A percentile compares a stretch with the other conserved stretches of the same genome.
Evolutionary conservation across 2,329 filamentous ascomycete genomes (phyloP).

Genomic region (Colletotrichum acutatum): DNA sequence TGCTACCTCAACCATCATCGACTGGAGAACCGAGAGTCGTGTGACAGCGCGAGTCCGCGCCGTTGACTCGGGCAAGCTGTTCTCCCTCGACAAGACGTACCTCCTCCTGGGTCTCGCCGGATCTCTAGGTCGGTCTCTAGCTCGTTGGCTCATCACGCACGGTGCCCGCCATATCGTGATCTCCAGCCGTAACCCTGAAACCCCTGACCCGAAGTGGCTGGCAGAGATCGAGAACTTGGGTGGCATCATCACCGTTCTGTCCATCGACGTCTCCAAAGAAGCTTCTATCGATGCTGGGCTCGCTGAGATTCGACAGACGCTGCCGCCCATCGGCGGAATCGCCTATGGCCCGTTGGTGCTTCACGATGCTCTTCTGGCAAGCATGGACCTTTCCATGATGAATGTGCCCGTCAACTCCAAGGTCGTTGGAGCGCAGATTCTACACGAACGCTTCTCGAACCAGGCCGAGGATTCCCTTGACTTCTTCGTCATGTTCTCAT

Average conservation of each 20-base stretch:
- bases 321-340: slow-evolving; percentile 53
- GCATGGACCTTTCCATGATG: slow-evolving; percentile 42
- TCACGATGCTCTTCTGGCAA: slow-evolving; percentile 45
- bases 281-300: slow-evolving; percentile 35
- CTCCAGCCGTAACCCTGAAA: slow-evolving; percentile 47
- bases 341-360: slow-evolving; percentile 58
- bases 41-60: slow-evolving; percentile 5
- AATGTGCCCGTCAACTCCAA: slow-evolving; percentile 45
- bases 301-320: slow-evolving; percentile 26
- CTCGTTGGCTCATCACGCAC: slow-evolving; percentile 46
- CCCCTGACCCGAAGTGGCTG: slow-evolving; percentile 12
- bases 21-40: neutral
- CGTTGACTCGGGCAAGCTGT: slow-evolving; percentile 18
- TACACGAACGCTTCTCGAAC: slow-evolving; percentile 44
- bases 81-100: slow-evolving; percentile 43
- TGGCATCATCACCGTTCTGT: slow-evolving; percentile 1
- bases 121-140: slow-evolving; percentile 47
- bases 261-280: slow-evolving; percentile 9
- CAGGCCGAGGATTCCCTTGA: slow-evolving; percentile 40
- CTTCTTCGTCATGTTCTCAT: slow-evolving; percentile 51
- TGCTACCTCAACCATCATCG: neutral
- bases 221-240: slow-evolving; percentile 16
- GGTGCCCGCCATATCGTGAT: slow-evolving; percentile 49
- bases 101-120: slow-evolving; percentile 44
- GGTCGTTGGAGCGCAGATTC: slow-evolving; percentile 43